Evolutionary conservation across 1,139 yeast species (phyloP).

Genomic region (Groenewaldozyma auringiensis): DNA sequence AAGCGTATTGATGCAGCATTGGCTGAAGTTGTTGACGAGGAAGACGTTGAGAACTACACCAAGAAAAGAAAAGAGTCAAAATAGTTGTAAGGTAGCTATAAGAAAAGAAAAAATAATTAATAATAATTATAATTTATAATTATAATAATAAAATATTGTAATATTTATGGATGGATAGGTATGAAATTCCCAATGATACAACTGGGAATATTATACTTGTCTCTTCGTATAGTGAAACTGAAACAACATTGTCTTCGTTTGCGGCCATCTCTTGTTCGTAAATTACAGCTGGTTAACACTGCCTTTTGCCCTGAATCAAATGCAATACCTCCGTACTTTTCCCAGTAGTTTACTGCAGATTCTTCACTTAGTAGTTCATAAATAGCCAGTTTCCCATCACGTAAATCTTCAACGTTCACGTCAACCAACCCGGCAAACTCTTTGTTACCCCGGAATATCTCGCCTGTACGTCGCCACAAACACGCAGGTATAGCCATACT

Average conservation of each 20-base stretch:
- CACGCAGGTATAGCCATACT: slow-evolving; percentile 98
- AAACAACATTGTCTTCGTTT: slow-evolving; percentile 83
- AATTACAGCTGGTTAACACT: slow-evolving; percentile 82
- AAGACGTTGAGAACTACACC: slow-evolving; percentile 38
- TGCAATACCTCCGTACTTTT: slow-evolving; percentile 92
- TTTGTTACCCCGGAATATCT: slow-evolving; percentile 88
- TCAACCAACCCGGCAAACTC: slow-evolving; percentile 94
- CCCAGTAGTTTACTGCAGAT: slow-evolving; percentile 98
- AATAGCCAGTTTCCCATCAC: slow-evolving; percentile 87
- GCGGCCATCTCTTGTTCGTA: slow-evolving; percentile 77
- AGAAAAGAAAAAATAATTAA: neutral
- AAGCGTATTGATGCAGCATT: slow-evolving; percentile 33
- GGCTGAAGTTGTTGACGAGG: slow-evolving; percentile 71
- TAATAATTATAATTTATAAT: too few species aligned
- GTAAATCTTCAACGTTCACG: slow-evolving; percentile 82
- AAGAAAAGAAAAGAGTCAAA: slow-evolving; percentile 31
- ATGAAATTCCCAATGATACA: slow-evolving; percentile 95
- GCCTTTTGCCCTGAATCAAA: slow-evolving; percentile 96
- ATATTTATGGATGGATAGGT: slow-evolving; percentile 54
- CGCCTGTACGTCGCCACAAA: slow-evolving; percentile 96
- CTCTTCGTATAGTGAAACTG: slow-evolving; percentile 88
- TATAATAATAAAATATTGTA: too few species aligned
- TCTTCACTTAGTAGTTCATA: slow-evolving; percentile 95
- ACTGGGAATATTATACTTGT: slow-evolving; percentile 89
- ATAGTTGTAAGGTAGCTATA: slow-evolving; percentile 25